phyloP scores from a whole-genome alignment of 2,329 filamentous ascomycete species.

The Neoscytalidium dimidiatum region DNA sequence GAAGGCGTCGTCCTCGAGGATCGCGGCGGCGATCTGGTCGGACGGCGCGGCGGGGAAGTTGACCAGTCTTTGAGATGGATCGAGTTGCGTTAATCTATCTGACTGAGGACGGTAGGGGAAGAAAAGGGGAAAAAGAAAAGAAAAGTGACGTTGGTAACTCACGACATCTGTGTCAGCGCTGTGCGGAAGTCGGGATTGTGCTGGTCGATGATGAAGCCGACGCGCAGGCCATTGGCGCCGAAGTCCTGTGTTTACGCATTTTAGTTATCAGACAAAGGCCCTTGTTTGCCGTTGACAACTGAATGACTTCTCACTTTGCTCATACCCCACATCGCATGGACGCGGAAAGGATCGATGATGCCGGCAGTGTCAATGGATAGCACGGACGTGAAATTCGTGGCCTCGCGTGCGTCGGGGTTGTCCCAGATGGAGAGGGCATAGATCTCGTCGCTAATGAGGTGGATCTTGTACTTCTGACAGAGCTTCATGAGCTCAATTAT shows the following conservation, averaged over 20 bases:
- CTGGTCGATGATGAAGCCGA: conserved; percentile 30
- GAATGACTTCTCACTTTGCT: conserved; percentile 24
- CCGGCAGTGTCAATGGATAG: conserved; percentile 26
- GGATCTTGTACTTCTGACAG: conserved; percentile 32
- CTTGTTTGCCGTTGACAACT: not conserved
- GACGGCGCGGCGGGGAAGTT: conserved; percentile 29
- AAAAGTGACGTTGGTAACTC: not conserved
- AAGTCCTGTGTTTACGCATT: conserved; percentile 35
- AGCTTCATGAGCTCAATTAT: conserved; percentile 30
- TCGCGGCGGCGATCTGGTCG: conserved; percentile 32
- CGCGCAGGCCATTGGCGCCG: conserved; percentile 34
- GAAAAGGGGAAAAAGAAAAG: not conserved
- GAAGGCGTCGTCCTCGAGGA: conserved; percentile 34
- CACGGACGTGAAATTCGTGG: conserved; percentile 27
- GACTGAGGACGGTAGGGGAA: not conserved
- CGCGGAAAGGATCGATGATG: conserved; percentile 23
- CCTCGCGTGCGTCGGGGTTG: conserved; percentile 9
- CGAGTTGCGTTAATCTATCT: conserved; percentile 21
- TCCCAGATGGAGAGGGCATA: conserved; percentile 37
- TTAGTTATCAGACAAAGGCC: not conserved
- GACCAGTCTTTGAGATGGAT: conserved; percentile 30
- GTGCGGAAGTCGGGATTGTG: conserved; percentile 22
- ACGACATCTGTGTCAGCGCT: conserved; percentile 1
- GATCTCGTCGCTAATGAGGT: conserved; percentile 39
- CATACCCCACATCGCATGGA: conserved; percentile 36